These are phyloP conservation scores for Phytophthora hibernalis DNA, from an alignment of 352 stramenopile genomes.

Conservation along the genomic window DNA sequence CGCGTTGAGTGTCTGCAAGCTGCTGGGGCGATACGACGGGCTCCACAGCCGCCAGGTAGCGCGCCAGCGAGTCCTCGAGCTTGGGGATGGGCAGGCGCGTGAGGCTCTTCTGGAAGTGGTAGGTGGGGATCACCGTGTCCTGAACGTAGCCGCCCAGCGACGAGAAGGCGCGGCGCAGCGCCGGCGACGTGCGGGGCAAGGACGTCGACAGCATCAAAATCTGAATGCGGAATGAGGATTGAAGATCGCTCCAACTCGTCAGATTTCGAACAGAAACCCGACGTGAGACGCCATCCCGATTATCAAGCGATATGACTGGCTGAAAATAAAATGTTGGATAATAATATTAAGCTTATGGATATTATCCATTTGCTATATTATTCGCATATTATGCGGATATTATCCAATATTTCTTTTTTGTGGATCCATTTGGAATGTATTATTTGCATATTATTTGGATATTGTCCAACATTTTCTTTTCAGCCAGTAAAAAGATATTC, in stretches of 20 bases:
- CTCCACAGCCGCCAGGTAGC: constrained; percentile 82
- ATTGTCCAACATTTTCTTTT: no score
- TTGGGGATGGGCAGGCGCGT: constrained; percentile 88
- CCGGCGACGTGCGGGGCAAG: neutral
- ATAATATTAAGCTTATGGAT: no score
- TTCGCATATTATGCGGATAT: no score
- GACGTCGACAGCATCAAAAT: constrained; percentile 8
- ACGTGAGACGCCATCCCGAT: neutral
- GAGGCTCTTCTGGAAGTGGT: constrained; percentile 89
- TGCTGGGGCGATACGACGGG: constrained; percentile 68
- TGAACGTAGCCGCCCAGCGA: constrained; percentile 69
- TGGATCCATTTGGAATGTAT: no score
- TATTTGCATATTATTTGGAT: no score
- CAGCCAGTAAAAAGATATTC: no score
- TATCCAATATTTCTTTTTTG: no score
- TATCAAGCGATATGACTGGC: no score
- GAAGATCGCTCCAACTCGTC: constrained; percentile 22
- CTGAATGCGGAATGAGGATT: constrained; percentile 15
- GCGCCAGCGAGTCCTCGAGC: constrained; percentile 83
- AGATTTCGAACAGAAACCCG: constrained; percentile 1
- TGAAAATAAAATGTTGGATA: no score
- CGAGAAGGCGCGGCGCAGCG: constrained; percentile 37
- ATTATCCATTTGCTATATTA: no score
- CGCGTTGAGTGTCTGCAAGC: constrained; percentile 60
- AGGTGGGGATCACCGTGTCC: constrained; percentile 88